A percentile compares a stretch with the other conserved stretches of the same genome.
phyloP scores from a whole-genome alignment of 2,329 filamentous ascomycete genomes.

The Sclerotinia trifoliorum region DNA sequence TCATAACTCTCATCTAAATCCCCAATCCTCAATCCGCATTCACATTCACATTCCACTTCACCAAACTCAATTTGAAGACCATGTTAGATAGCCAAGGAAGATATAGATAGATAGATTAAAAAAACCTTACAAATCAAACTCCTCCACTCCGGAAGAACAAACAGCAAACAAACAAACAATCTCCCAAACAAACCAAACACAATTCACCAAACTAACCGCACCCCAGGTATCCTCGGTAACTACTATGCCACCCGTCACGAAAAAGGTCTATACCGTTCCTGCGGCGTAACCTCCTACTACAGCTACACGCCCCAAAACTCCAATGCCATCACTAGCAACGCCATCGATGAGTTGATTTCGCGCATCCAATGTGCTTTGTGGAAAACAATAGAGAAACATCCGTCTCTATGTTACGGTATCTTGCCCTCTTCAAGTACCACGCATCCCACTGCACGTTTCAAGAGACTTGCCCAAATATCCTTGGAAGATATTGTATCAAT shows the following conservation, averaged over 20 bases:
- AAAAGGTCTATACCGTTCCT: constrained; percentile 7
- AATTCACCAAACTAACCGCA: not conserved
- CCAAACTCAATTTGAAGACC: not conserved
- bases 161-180: not conserved
- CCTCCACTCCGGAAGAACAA: not conserved
- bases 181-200: not conserved
- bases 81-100: not conserved
- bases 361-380: not conserved
- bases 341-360: not conserved
- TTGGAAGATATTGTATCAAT: constrained; percentile 6
- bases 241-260: constrained; percentile 7
- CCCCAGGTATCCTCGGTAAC: not conserved
- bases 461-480: not conserved
- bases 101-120: not conserved
- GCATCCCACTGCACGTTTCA: not conserved
- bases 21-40: not conserved
- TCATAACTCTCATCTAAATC: not conserved
- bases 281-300: constrained; percentile 8
- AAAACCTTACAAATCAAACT: not conserved
- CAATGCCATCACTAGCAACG: not conserved
- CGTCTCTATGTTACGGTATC: not conserved
- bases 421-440: not conserved
- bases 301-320: not conserved
- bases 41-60: not conserved
- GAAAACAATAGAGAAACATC: not conserved